Percentiles rank a stretch among this genome's conserved stretches.
Evolutionary conservation across 2,329 filamentous ascomycete species (phyloP).

Genomic region (Aspergillus quadricinctus): DNA sequence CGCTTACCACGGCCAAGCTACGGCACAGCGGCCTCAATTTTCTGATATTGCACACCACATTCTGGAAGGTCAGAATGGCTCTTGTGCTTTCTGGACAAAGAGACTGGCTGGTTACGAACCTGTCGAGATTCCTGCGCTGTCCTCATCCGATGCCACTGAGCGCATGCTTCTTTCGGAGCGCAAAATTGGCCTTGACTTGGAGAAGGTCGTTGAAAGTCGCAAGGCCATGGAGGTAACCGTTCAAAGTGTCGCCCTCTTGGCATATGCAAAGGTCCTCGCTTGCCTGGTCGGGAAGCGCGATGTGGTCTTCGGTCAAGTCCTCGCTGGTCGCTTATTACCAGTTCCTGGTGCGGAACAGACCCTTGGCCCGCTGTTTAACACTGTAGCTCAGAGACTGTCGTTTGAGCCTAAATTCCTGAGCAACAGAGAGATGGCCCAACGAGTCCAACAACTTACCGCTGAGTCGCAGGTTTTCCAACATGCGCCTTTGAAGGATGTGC

Average conservation of each 20-base stretch:
- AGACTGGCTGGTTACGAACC: constrained; percentile 19
- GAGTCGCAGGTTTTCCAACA: constrained; percentile 47
- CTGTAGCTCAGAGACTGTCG: constrained; percentile 43
- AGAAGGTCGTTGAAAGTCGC: constrained; percentile 15
- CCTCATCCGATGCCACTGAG: constrained; percentile 3
- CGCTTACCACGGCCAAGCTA: constrained; percentile 51
- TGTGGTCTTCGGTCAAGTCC: constrained; percentile 47
- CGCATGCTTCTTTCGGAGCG: constrained; percentile 17
- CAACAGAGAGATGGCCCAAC: constrained; percentile 33
- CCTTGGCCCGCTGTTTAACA: constrained; percentile 54
- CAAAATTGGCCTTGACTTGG: constrained; percentile 15
- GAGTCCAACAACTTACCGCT: constrained; percentile 44
- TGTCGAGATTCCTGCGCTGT: constrained; percentile 17
- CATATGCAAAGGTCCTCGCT: constrained; percentile 28
- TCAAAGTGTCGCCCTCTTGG: constrained; percentile 25
- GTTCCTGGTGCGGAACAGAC: constrained; percentile 44
- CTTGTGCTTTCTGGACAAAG: constrained; percentile 27
- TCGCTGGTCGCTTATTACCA: constrained; percentile 49
- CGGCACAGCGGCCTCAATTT: constrained; percentile 17
- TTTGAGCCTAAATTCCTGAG: constrained; percentile 37
- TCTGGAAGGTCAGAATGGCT: constrained; percentile 43
- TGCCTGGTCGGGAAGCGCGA: constrained; percentile 26
- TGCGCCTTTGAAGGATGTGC: constrained; percentile 47
- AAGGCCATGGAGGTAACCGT: constrained; percentile 26
- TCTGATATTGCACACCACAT: constrained; percentile 53